phyloP scores from a whole-genome alignment of 495 filamentous ascomycete genomes.

The Aspergillus campestris region DNA sequence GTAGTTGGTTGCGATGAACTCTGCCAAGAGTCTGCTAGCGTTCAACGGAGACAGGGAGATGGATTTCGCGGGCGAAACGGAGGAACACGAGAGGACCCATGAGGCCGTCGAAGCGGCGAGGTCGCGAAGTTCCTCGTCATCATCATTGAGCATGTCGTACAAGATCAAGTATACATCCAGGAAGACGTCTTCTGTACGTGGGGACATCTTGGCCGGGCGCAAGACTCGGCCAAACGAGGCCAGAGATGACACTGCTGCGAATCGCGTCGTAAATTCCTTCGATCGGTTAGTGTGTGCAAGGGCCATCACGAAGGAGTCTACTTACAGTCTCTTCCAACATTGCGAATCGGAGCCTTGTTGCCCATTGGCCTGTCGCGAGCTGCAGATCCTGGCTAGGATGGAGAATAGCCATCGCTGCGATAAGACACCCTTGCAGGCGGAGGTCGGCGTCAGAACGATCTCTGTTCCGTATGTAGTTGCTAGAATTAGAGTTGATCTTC shows the following conservation, averaged over 20 bases:
- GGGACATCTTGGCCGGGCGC: constrained; percentile 17
- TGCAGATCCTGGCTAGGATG: constrained; percentile 6
- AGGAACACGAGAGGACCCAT: constrained; percentile 31
- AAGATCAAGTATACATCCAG: constrained; percentile 42
- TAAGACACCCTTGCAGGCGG: constrained; percentile 46
- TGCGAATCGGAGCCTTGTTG: constrained; percentile 27
- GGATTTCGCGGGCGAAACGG: constrained; percentile 19
- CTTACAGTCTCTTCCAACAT: constrained; percentile 38
- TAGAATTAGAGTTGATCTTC: constrained; percentile 15
- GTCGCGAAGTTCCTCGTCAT: constrained; percentile 80
- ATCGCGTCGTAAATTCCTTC: constrained; percentile 59
- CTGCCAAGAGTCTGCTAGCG: constrained; percentile 37
- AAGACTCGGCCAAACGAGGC: constrained; percentile 23
- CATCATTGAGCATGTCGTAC: constrained; percentile 69
- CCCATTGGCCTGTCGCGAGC: constrained; percentile 21
- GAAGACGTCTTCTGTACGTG: constrained; percentile 22
- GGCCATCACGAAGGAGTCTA: neutral
- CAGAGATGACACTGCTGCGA: constrained; percentile 44
- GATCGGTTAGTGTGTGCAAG: neutral
- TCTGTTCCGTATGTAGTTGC: constrained; percentile 28
- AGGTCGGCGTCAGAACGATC: constrained; percentile 36
- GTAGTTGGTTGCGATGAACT: constrained; percentile 35
- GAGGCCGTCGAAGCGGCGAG: constrained; percentile 48
- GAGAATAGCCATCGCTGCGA: constrained; percentile 45
- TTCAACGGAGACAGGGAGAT: constrained; percentile 36